A percentile compares a stretch with the other conserved stretches of the same genome.
Conservation (phyloP, 192 early-diverging fungal genomes). For the Coemansia sp. region DNA sequence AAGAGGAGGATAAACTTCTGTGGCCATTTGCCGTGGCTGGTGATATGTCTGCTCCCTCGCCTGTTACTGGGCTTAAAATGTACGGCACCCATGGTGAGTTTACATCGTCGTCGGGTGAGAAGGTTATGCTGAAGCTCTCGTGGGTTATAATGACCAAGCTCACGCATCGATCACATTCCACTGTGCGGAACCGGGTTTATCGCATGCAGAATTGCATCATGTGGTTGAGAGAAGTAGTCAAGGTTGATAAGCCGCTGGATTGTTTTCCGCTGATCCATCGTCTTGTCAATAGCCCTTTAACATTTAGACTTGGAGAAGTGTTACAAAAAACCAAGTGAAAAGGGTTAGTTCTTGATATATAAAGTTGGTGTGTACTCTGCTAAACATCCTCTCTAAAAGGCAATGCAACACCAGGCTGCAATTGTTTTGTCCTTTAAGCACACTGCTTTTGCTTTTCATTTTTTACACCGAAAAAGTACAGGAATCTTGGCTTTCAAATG, state of each 20-base stretch:
- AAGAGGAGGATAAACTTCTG: not conserved
- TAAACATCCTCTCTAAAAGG: too few species aligned
- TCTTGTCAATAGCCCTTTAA: not conserved
- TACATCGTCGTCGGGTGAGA: not conserved
- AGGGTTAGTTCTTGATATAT: too few species aligned
- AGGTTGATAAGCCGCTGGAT: not conserved
- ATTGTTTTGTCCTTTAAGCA: too few species aligned
- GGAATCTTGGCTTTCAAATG: too few species aligned
- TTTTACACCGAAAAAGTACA: too few species aligned
- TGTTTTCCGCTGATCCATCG: not conserved
- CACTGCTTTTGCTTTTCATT: too few species aligned
- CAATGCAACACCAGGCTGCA: too few species aligned
- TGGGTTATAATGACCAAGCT: not conserved
- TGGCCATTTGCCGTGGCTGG: not conserved
- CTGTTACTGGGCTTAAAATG: not conserved
- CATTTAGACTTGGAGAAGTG: not conserved
- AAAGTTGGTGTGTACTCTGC: too few species aligned
- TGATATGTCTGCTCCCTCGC: not conserved
- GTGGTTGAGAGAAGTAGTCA: not conserved
- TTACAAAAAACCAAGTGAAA: too few species aligned
- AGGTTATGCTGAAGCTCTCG: not conserved
- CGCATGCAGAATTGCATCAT: not conserved
- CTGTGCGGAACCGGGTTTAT: not conserved
- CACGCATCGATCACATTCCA: not conserved
- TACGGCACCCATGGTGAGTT: not conserved